Percentiles rank a stretch among this genome's conserved stretches.
Evolutionary conservation across 495 filamentous ascomycete species (phyloP).

Genomic region (Achaetomiella virescens): DNA sequence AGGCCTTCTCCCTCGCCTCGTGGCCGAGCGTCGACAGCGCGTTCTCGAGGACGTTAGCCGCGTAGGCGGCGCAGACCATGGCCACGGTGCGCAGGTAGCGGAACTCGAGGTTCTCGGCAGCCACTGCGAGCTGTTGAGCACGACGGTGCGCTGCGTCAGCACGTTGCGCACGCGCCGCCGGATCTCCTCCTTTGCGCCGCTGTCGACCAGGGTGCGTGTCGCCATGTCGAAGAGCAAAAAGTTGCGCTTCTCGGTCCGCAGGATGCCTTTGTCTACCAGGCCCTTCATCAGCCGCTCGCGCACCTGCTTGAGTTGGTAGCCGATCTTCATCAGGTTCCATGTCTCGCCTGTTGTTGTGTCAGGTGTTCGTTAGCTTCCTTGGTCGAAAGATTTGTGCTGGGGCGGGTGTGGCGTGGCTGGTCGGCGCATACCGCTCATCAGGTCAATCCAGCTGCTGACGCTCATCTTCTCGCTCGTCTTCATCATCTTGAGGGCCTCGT

Average conservation of each 20-base stretch:
- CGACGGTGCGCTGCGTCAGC: slow-evolving; percentile 88
- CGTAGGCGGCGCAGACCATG: slow-evolving; percentile 98
- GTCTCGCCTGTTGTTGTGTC: slow-evolving; percentile 74
- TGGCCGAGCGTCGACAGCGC: slow-evolving; percentile 90
- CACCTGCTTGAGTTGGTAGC: slow-evolving; percentile 98
- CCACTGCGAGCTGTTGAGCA: slow-evolving; percentile 74
- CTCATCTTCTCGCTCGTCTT: slow-evolving; percentile 99
- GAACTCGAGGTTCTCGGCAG: slow-evolving; percentile 89
- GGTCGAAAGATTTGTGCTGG: background rate
- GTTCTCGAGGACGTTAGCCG: slow-evolving; percentile 96
- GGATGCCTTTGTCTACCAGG: slow-evolving; percentile 97
- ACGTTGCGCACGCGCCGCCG: slow-evolving; percentile 85
- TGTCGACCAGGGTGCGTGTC: slow-evolving; percentile 95
- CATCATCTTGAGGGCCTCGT: slow-evolving; percentile 99
- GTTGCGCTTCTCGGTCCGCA: slow-evolving; percentile 97
- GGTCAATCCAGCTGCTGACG: slow-evolving; percentile 94
- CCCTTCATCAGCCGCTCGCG: slow-evolving; percentile 95
- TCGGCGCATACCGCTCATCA: slow-evolving; percentile 96
- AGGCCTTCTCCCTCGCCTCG: slow-evolving; percentile 86
- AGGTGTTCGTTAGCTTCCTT: background rate
- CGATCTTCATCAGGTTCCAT: slow-evolving; percentile 99
- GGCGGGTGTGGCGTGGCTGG: background rate
- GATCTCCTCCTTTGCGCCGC: slow-evolving; percentile 96
- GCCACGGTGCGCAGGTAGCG: slow-evolving; percentile 82
- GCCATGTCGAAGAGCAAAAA: slow-evolving; percentile 99